Conservation (phyloP, 495 filamentous ascomycete species). For the Aspergillus nanangensis region DNA sequence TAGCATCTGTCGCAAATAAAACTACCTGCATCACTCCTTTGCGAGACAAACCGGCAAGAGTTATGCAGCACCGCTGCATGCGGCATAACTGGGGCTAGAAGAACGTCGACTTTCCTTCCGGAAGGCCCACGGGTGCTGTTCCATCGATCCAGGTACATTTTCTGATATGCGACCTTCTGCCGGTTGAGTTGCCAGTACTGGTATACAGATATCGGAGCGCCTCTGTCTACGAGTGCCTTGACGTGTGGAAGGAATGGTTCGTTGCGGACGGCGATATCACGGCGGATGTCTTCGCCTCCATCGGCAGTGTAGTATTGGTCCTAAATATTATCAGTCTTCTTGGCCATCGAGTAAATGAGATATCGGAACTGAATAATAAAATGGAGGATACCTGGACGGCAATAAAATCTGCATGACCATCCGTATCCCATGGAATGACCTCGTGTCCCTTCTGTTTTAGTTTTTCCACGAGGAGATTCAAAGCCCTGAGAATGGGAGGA, state of each 20-base stretch:
- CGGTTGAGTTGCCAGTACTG: conserved; percentile 54
- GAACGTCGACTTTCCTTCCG: conserved; percentile 53
- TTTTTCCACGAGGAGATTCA: conserved; percentile 28
- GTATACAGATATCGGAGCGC: conserved; percentile 45
- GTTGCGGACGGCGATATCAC: conserved; percentile 39
- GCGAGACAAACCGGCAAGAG: no score
- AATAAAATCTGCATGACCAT: conserved; percentile 39
- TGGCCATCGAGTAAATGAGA: no score
- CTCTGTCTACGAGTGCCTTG: conserved; percentile 38
- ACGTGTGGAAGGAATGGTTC: conserved; percentile 54
- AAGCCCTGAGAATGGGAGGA: conserved; percentile 41
- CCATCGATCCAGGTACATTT: conserved; percentile 55
- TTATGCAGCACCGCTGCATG: conserved; percentile 45
- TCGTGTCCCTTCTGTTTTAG: conserved; percentile 44
- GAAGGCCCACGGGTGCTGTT: conserved; percentile 38
- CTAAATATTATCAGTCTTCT: no score
- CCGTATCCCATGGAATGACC: conserved; percentile 41
- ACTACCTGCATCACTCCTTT: no score
- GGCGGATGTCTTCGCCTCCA: conserved; percentile 51
- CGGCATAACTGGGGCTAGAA: conserved; percentile 52
- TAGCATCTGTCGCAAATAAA: no score
- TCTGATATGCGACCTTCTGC: conserved; percentile 46
- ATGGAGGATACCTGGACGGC: no score
- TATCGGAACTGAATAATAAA: no score
- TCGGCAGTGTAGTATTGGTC: conserved; percentile 50